Conservation (phyloP, 2,329 filamentous ascomycete species). For the Phialocephala subalpina region DNA sequence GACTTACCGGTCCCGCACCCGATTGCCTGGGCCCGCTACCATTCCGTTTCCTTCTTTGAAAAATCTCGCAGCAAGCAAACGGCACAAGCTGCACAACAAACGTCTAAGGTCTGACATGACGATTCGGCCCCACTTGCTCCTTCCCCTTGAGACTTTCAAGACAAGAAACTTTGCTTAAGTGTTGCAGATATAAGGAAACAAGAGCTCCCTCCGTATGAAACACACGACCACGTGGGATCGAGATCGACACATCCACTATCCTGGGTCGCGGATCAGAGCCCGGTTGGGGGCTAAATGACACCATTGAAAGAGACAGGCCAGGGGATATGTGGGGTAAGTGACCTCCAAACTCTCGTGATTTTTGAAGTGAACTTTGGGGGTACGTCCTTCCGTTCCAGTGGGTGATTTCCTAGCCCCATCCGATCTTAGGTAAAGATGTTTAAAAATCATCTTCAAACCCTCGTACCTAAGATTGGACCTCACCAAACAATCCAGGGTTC, state of each 20-base stretch:
- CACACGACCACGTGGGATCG: slow-evolving; percentile 17
- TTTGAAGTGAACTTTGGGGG: background rate
- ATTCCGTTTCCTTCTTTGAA: background rate
- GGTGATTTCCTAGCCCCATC: background rate
- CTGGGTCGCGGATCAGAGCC: slow-evolving; percentile 19
- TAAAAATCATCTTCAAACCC: too few relatives aligned
- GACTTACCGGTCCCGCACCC: slow-evolving; percentile 16
- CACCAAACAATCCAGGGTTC: too few relatives aligned
- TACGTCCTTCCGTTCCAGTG: background rate
- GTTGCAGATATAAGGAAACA: too few relatives aligned
- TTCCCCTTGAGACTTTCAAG: background rate
- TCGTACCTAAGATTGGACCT: too few relatives aligned
- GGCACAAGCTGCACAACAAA: background rate
- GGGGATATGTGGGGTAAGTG: slow-evolving; percentile 21
- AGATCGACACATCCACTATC: slow-evolving; percentile 21
- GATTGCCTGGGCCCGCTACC: slow-evolving; percentile 21
- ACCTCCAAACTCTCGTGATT: background rate
- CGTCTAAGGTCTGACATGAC: background rate
- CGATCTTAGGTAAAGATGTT: too few relatives aligned
- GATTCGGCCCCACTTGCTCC: background rate
- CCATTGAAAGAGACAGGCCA: background rate
- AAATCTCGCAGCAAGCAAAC: background rate
- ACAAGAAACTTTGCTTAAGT: too few relatives aligned
- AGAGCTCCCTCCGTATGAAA: background rate
- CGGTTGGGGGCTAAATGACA: background rate